These are phyloP conservation scores for Rhodamnia argentea DNA, from an alignment of 345 rosid species.

Conservation along the genomic window DNA sequence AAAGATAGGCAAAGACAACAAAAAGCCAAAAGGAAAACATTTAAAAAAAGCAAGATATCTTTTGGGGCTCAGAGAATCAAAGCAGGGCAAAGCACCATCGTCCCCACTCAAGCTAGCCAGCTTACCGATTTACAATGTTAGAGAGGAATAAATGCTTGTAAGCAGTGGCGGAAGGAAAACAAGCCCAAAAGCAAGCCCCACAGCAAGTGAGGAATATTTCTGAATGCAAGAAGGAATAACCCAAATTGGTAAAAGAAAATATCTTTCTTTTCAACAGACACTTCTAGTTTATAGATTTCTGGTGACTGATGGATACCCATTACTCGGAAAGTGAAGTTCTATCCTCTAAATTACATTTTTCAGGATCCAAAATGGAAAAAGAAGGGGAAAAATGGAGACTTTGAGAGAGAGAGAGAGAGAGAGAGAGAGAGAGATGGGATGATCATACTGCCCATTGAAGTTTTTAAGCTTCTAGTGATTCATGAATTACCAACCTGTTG, in stretches of 20 bases:
- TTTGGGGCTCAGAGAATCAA: conserved; percentile 6
- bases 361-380: not conserved
- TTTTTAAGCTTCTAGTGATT: not conserved
- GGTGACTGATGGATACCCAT: conserved; percentile 59
- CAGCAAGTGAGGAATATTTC: conserved; percentile 34
- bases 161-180: conserved; percentile 7
- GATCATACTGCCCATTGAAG: not conserved
- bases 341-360: not conserved
- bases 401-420: not conserved
- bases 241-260: conserved; percentile 26
- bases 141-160: not conserved
- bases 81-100: not conserved
- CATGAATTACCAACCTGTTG: not conserved
- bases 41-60: not conserved
- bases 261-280: conserved; percentile 15
- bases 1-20: conserved; percentile 2
- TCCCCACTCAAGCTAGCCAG: conserved; percentile 3
- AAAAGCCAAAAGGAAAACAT: not conserved
- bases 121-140: not conserved
- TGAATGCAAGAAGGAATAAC: conserved; percentile 46
- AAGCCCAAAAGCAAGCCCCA: conserved; percentile 15
- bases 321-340: conserved; percentile 18
- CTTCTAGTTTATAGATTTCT: conserved; percentile 49
- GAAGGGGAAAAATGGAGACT: not conserved
- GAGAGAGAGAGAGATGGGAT: not conserved